phyloP scores from a whole-genome alignment of 306 rosid genomes.

The Oxytropis ochrocephala region DNA sequence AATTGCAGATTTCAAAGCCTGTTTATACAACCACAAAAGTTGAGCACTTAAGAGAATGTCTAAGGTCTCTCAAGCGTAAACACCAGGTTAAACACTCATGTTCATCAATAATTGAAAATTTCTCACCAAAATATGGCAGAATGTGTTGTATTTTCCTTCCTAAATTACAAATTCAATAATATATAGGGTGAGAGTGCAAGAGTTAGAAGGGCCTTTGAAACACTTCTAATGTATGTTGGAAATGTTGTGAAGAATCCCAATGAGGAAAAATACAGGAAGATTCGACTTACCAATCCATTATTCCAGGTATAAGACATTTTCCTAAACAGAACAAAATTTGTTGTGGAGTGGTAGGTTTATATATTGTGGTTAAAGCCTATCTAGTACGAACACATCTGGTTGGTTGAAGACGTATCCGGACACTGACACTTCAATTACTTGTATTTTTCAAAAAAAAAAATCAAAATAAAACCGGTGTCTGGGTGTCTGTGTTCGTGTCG shows the following conservation, averaged over 20 bases:
- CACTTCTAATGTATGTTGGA: slow-evolving; percentile 56
- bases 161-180: background rate
- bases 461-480: too few species aligned
- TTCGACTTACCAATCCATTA: slow-evolving; percentile 56
- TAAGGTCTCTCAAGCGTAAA: slow-evolving; percentile 54
- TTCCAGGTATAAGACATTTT: slow-evolving; percentile 48
- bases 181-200: slow-evolving; percentile 52
- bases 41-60: slow-evolving; percentile 49
- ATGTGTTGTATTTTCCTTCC: background rate
- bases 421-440: too few species aligned
- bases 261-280: slow-evolving; percentile 71
- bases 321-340: background rate
- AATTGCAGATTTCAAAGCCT: slow-evolving; percentile 34
- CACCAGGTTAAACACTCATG: slow-evolving; percentile 38
- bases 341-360: background rate
- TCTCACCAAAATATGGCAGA: background rate
- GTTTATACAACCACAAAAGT: slow-evolving; percentile 26
- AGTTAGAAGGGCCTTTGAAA: slow-evolving; percentile 66
- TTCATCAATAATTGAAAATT: background rate
- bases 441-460: too few species aligned
- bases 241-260: slow-evolving; percentile 73
- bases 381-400: too few species aligned
- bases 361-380: background rate
- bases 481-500: too few species aligned
- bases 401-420: too few species aligned